phyloP scores from a whole-genome alignment of 192 early-diverging fungal genomes.

The Bifiguratus adelaidae region DNA sequence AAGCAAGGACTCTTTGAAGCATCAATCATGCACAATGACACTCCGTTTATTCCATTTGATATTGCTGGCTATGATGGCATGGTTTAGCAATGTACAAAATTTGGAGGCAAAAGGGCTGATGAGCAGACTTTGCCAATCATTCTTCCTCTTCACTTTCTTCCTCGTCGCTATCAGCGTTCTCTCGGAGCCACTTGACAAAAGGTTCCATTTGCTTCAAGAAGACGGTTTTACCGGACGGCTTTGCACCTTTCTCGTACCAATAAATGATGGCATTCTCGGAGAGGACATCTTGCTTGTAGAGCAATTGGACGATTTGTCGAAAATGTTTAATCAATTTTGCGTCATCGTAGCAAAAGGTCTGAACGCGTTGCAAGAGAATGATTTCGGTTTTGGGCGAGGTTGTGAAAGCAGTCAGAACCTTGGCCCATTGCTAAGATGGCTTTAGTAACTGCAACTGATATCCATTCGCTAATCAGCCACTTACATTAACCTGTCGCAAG shows the following conservation, averaged over 20 bases:
- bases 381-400: conserved; percentile 80
- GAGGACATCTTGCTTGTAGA: conserved; percentile 88
- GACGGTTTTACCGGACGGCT: conserved; percentile 75
- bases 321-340: conserved; percentile 82
- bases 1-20: too few species aligned
- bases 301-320: conserved; percentile 63
- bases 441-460: conserved; percentile 10
- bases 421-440: conserved; percentile 49
- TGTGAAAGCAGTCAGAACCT: conserved; percentile 63
- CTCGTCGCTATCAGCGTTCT: conserved; percentile 56
- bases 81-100: too few species aligned
- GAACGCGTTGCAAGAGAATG: conserved; percentile 73
- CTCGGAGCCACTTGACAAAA: conserved; percentile 73
- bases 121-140: too few species aligned
- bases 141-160: conserved; percentile 59
- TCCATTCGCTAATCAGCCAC: conserved; percentile 3
- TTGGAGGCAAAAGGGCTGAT: too few species aligned
- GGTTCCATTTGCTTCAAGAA: conserved; percentile 93
- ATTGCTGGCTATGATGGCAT: too few species aligned
- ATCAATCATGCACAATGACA: too few species aligned
- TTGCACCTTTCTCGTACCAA: conserved; percentile 89
- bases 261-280: conserved; percentile 89
- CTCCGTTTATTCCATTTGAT: too few species aligned
- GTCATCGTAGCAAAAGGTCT: conserved; percentile 81
- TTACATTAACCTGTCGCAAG: conserved; percentile 43